A percentile compares a stretch with the other conserved stretches of the same genome.
Conservation (phyloP, 441 rosid species). For the Manihot esculenta region DNA sequence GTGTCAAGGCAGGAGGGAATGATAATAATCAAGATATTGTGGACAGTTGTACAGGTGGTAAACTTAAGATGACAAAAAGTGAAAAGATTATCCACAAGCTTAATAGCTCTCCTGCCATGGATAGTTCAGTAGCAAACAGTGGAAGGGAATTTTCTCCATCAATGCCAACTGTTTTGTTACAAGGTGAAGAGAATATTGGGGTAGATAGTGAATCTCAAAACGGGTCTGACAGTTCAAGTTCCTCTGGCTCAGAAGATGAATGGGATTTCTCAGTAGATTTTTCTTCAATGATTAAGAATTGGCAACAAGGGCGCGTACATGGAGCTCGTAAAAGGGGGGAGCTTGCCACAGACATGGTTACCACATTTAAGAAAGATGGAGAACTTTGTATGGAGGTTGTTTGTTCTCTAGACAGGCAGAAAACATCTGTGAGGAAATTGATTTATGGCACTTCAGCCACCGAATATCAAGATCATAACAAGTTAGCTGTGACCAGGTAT, state of each 20-base stretch:
- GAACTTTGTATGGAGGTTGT: constrained; percentile 36
- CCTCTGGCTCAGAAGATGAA: constrained; percentile 24
- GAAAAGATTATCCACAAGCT: constrained; percentile 18
- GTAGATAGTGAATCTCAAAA: neutral
- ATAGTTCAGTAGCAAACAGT: neutral
- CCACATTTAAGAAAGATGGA: constrained; percentile 23
- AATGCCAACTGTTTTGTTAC: constrained; percentile 1
- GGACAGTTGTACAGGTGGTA: neutral
- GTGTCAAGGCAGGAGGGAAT: neutral
- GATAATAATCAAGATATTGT: constrained; percentile 6
- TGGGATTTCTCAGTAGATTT: neutral
- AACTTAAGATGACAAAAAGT: constrained; percentile 11
- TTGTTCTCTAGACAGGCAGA: constrained; percentile 35
- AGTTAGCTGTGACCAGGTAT: constrained; percentile 22
- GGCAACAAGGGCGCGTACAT: neutral
- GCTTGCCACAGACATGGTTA: constrained; percentile 22
- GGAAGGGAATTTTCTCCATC: constrained; percentile 2
- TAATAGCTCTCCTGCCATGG: constrained; percentile 14
- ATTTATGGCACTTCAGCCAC: constrained; percentile 8
- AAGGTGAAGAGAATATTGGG: constrained; percentile 10
- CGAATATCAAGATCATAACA: constrained; percentile 16
- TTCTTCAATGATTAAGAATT: neutral
- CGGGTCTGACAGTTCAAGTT: constrained; percentile 20
- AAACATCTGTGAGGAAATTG: constrained; percentile 3
- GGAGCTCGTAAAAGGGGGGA: constrained; percentile 24